Conservation (phyloP, 2,329 filamentous ascomycete species). For the Clarireedia sp. region DNA sequence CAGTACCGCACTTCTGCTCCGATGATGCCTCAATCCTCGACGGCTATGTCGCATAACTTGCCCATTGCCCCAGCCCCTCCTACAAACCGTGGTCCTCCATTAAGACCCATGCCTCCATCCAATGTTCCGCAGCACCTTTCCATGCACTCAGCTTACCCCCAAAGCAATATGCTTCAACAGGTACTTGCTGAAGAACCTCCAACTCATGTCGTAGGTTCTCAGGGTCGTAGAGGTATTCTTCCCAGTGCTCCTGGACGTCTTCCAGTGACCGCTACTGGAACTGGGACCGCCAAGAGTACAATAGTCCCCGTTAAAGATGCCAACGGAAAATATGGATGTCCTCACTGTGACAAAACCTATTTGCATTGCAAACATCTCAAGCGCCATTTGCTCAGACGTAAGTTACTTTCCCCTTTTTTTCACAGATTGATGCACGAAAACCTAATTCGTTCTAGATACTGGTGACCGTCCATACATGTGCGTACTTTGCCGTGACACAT, state of each 20-base stretch:
- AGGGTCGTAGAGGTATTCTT: constrained; percentile 83
- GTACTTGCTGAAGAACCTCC: constrained; percentile 57
- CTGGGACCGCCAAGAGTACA: constrained; percentile 64
- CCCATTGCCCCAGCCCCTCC: constrained; percentile 66
- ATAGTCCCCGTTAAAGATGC: constrained; percentile 90
- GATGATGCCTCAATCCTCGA: constrained; percentile 61
- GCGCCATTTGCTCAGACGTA: constrained; percentile 90
- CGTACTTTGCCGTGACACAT: constrained; percentile 94
- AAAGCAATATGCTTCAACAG: constrained; percentile 46
- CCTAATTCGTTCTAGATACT: constrained; percentile 57
- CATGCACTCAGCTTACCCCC: constrained; percentile 50
- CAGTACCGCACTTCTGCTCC: constrained; percentile 46
- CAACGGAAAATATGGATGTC: constrained; percentile 96
- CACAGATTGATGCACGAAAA: background rate
- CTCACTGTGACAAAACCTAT: constrained; percentile 97
- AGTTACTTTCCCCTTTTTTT: constrained; percentile 39
- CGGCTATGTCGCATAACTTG: constrained; percentile 62
- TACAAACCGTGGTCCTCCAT: constrained; percentile 42
- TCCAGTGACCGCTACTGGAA: constrained; percentile 63
- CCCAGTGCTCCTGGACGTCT: constrained; percentile 84
- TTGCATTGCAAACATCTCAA: constrained; percentile 96
- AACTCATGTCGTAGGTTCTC: constrained; percentile 89
- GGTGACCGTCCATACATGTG: constrained; percentile 98
- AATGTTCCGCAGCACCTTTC: constrained; percentile 43
- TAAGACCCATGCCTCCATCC: constrained; percentile 60